Evolutionary conservation across 768 basidiomycete species (phyloP), one percentile per base, ranked within the genome.

Genomic region (Leucosporidium creatinivorum): DNA sequence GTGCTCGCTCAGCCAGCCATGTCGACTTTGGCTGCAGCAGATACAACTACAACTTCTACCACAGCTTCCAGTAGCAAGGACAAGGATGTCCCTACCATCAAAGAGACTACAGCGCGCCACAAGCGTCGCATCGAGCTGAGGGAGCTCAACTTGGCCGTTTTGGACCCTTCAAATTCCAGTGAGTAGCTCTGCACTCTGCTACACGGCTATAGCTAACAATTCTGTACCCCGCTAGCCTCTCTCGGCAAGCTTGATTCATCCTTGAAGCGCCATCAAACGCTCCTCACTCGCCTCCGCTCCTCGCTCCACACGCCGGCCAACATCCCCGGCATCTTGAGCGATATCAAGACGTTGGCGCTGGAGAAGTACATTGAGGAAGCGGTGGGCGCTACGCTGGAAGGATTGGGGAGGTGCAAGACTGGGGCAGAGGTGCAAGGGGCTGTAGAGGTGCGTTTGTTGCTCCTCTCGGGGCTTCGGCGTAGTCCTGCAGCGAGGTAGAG

Each of bases 291-390:
- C 55, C 88, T 97, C 74, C 86, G 88, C 56, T 90, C 88, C 76
- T 89, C 91, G 23, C 82, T 98, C 75, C 75, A 80, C 33, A 70
- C 77, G 17, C 75, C 77, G 13, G 77, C 78, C 0, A 64, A 77
- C 17, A 39, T 73, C 19, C 63, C 66, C 1, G 89, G 87, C 21
- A 76, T 82, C 49, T 80, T 96, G 73, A 97, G 93, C 79, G 96
- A 99, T 75, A 86, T 96, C 70, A 88, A 93, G 69, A 83, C 88
- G 0, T 83, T 99, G 63, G 87, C 91, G 3, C 82, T 99, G 65
- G 92, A 92, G 80, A 98, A 96, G 79, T 98, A 99, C 77, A 83
- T 93, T 58, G 93, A 96, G 75, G 96, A 99, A 79, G 87, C 97
- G 69, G 89, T 88, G 1, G 85, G 86, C 17, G 93, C 93, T 10